Percentiles rank a stretch among this genome's conserved stretches.
phyloP scores from a whole-genome alignment of 441 rosid genomes.

The Gossypium davidsonii region DNA sequence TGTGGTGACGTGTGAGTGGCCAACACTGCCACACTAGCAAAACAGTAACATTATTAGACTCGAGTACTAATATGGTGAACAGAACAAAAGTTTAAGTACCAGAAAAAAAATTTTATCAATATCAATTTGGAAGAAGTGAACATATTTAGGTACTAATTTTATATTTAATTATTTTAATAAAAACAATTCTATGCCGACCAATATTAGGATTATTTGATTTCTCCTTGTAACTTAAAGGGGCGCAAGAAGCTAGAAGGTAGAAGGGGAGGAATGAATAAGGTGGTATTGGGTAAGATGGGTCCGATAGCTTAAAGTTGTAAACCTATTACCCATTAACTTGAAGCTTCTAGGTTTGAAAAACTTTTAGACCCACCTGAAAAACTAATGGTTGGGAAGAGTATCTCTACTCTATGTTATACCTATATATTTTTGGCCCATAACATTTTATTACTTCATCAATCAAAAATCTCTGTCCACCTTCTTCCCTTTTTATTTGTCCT shows the following conservation, averaged over 20 bases:
- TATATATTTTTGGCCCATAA: background rate
- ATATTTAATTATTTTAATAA: no score
- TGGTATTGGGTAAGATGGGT: background rate
- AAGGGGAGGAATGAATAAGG: background rate
- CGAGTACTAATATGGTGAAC: no score
- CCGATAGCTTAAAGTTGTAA: background rate
- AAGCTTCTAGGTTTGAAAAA: background rate
- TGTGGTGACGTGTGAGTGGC: no score
- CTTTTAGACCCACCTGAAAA: background rate
- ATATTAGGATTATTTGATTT: background rate
- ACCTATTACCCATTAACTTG: background rate
- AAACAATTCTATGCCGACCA: background rate
- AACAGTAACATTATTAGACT: no score
- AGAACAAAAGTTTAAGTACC: no score
- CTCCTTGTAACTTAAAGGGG: background rate
- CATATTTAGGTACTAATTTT: no score
- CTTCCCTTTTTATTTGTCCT: background rate
- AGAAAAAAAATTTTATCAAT: no score
- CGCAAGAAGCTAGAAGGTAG: no score
- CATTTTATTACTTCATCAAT: background rate
- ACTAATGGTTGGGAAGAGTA: background rate
- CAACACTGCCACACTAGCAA: rapidly evolving
- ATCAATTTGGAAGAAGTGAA: no score
- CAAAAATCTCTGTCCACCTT: background rate
- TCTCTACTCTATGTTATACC: background rate